These are phyloP conservation scores for Arthrobotrys pseudoclavata DNA, from an alignment of 2,329 filamentous ascomycete species.

Conservation along the genomic window DNA sequence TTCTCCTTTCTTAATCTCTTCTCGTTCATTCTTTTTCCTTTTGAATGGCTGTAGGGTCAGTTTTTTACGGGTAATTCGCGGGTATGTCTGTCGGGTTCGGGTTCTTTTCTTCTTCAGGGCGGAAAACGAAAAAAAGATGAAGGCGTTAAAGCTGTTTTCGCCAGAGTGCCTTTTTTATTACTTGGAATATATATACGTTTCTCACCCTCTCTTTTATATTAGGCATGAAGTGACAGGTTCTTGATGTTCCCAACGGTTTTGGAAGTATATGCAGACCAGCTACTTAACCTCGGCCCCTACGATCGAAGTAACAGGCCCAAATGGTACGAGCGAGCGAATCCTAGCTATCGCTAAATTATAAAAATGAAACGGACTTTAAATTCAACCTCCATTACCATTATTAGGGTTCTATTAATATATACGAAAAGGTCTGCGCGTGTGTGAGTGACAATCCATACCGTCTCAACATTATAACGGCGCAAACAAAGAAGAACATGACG, in stretches of 20 bases:
- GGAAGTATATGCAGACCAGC: no score
- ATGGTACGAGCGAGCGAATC: neutral
- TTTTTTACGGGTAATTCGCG: conserved; percentile 57
- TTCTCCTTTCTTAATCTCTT: conserved; percentile 40
- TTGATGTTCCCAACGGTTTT: neutral
- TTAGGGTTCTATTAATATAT: conserved; percentile 28
- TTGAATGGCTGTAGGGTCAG: conserved; percentile 59
- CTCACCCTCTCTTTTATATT: neutral
- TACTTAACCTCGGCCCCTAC: conserved; percentile 4
- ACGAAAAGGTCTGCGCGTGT: neutral
- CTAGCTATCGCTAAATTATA: neutral
- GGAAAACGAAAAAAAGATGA: conserved; percentile 32
- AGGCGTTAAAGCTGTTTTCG: conserved; percentile 39
- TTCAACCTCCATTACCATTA: conserved; percentile 25
- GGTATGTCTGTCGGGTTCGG: conserved; percentile 43
- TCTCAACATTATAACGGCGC: neutral
- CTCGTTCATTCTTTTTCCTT: conserved; percentile 17
- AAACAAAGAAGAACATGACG: neutral
- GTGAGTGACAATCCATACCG: neutral
- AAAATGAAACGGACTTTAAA: neutral
- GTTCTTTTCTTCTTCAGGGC: conserved; percentile 30
- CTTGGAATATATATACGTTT: conserved; percentile 8
- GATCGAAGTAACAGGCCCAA: neutral
- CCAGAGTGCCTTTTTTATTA: conserved; percentile 12
- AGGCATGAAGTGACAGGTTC: no score